These are phyloP conservation scores for Boletus pseudopeckii DNA, from an alignment of 768 basidiomycete species.

Conservation along the genomic window DNA sequence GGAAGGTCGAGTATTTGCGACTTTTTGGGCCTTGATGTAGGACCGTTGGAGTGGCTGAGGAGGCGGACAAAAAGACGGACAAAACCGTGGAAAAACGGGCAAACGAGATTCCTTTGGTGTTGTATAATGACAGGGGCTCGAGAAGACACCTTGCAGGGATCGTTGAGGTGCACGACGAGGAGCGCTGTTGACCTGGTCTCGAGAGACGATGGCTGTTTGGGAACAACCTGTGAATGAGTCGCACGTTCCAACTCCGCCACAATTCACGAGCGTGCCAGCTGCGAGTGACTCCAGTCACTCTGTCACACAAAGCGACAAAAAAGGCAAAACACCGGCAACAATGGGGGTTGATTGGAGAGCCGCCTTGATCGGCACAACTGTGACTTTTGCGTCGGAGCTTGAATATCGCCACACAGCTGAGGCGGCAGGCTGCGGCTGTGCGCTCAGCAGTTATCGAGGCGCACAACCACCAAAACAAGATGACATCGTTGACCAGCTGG, in stretches of 20 bases:
- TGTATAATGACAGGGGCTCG: neutral
- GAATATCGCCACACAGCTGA: slow-evolving; percentile 8
- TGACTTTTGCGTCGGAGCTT: slow-evolving; percentile 19
- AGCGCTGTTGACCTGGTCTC: slow-evolving; percentile 15
- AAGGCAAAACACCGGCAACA: neutral
- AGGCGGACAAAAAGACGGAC: slow-evolving; percentile 14
- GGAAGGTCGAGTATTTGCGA: slow-evolving; percentile 12
- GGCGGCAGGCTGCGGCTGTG: slow-evolving; percentile 19
- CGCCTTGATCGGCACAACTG: slow-evolving; percentile 8
- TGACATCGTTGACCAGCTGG: slow-evolving; percentile 64
- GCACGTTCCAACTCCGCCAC: slow-evolving; percentile 32
- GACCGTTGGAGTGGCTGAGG: slow-evolving; percentile 2
- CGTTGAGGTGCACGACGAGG: slow-evolving; percentile 11
- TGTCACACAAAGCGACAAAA: neutral
- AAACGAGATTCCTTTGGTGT: slow-evolving; percentile 1
- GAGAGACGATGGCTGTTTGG: slow-evolving; percentile 33
- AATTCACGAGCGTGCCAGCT: slow-evolving; percentile 22
- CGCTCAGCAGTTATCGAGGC: neutral
- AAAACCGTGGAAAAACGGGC: slow-evolving; percentile 13
- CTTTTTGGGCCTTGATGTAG: slow-evolving; percentile 19
- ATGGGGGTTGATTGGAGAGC: neutral
- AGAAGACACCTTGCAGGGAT: neutral
- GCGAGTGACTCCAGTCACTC: slow-evolving; percentile 25
- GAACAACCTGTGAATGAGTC: slow-evolving; percentile 34
- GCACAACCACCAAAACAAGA: slow-evolving; percentile 27